phyloP scores from a whole-genome alignment of 495 filamentous ascomycete genomes.

The Rusavskia elegans region DNA sequence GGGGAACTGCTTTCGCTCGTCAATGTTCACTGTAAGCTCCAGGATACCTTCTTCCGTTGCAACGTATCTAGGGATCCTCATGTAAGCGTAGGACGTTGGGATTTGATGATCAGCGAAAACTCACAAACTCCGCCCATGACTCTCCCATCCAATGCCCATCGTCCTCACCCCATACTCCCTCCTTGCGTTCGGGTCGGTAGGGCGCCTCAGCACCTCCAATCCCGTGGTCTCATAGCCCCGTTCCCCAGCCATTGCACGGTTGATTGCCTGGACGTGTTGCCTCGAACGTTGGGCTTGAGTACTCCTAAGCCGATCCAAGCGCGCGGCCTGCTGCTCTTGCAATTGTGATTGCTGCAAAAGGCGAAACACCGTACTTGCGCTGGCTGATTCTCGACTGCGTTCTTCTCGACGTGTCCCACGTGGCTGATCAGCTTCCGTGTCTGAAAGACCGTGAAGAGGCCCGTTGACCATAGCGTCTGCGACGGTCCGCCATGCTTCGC shows the following conservation, averaged over 20 bases:
- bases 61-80: constrained; percentile 36
- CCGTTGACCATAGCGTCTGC: constrained; percentile 22
- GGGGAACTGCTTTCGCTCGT: constrained; percentile 50
- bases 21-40: constrained; percentile 50
- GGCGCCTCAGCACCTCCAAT: constrained; percentile 3
- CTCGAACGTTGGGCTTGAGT: background rate
- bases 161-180: constrained; percentile 32
- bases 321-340: background rate
- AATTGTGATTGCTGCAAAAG: background rate
- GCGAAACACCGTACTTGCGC: background rate
- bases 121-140: constrained; percentile 54
- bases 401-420: background rate
- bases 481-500: constrained; percentile 30
- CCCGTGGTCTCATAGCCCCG: constrained; percentile 6
- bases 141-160: constrained; percentile 55
- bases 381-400: background rate
- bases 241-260: constrained; percentile 3
- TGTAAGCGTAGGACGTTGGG: background rate
- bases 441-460: constrained; percentile 13
- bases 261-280: constrained; percentile 3
- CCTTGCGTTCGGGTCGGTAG: constrained; percentile 5
- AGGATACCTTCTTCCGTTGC: constrained; percentile 63
- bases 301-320: background rate
- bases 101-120: constrained; percentile 14
- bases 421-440: constrained; percentile 2